Base-by-base conservation (phyloP, 2,329 filamentous ascomycete species). In the Ophiostoma ulmi region DNA sequence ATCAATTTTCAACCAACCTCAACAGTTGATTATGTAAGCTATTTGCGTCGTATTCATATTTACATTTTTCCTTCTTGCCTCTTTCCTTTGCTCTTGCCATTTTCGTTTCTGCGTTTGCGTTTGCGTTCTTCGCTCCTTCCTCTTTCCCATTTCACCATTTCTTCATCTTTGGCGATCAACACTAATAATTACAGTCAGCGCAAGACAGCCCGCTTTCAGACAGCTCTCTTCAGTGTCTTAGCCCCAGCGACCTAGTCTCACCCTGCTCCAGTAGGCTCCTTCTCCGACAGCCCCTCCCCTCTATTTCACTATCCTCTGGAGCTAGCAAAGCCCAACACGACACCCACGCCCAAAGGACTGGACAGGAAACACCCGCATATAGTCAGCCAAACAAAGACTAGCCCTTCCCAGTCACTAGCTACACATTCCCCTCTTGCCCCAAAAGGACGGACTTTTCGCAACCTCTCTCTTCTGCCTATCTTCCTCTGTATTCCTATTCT, bases 391-490 rank as follows among this genome's bases (percentile, higher is more conserved):
- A 58, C 52, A 58, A 55, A 35, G 58, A 63, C 58, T 31, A 63
- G 58, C 58, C 58, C 52, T 58, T 26, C 52, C 22, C 11, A 58
- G n/a, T 58, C 52, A 26, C 22, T 61, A 63, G 58, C 58, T 65
- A 26, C 63, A n/a, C 63, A n/a, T 65, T 39, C 63, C 63, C 35
- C 63, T 65, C 63, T 5, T 65, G 63, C 35, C 63, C 31, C 63
- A 39, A 65, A 65, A 65, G 35, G 63, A 58, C 52, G 52, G 20
- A 36, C 63, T 39, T 39, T 39, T 65, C 35, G 63, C 63, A 39
- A 39, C 63, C 35, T 65, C 17, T 39, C 36, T 39, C 55, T 35
- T 35, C 55, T 65, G 63, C 63, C 36, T 64, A 36, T 36, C 55
- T 31, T 36, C 58, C 55, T 61, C 55, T 61, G 31, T 14, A 26